Conservation (phyloP, 805 yeast species). For the Yarrowia sp. region DNA sequence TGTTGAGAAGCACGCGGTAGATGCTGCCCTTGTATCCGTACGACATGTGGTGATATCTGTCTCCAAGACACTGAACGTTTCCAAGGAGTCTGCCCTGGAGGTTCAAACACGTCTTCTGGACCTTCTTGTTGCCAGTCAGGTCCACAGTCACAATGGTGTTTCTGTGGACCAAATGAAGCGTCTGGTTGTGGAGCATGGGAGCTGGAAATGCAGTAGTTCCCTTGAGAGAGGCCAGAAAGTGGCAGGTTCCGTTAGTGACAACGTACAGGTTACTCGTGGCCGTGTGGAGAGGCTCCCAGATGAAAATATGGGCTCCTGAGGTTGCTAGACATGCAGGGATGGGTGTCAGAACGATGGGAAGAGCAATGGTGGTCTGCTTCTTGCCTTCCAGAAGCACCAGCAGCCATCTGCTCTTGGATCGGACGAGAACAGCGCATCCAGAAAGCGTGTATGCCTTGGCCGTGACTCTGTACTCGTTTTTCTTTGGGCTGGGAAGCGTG, state of each 20-base stretch:
- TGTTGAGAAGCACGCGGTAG: background rate
- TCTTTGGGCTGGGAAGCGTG: background rate
- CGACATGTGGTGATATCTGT: constrained; percentile 4
- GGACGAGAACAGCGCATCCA: constrained; percentile 2
- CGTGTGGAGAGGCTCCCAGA: constrained; percentile 10
- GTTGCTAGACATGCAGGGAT: background rate
- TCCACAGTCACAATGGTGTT: constrained; percentile 4
- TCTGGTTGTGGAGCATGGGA: background rate
- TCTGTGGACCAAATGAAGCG: background rate
- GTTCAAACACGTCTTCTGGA: background rate
- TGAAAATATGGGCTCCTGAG: constrained; percentile 2
- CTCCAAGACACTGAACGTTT: constrained; percentile 13
- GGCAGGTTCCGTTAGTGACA: background rate
- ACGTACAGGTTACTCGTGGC: constrained; percentile 6
- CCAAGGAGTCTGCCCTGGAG: constrained; percentile 1
- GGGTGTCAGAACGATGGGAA: background rate
- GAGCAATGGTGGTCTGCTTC: background rate
- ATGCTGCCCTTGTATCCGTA: constrained; percentile 5
- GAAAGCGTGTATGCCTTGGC: background rate
- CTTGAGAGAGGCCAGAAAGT: background rate
- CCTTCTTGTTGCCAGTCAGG: background rate
- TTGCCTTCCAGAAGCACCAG: background rate
- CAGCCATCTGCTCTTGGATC: background rate
- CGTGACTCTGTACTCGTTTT: constrained; percentile 6
- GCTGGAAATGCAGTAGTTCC: constrained; percentile 16